These are phyloP conservation scores for Gossypium thurberi DNA, from an alignment of 345 rosid genomes.

Conservation along the genomic window DNA sequence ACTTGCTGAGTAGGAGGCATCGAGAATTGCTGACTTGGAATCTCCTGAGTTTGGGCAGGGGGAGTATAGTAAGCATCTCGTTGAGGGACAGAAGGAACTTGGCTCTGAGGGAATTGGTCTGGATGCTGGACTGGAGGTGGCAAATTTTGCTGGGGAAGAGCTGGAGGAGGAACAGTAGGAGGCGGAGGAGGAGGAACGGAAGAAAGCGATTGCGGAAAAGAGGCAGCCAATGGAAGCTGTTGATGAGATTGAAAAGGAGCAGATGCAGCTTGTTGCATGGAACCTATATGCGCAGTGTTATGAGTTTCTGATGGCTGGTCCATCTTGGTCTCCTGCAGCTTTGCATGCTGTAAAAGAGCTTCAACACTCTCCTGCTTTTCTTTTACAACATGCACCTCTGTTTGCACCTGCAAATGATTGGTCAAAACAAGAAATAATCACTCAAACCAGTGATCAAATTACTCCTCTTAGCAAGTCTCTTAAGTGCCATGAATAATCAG, in stretches of 20 bases:
- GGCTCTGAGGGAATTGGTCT: conserved; percentile 50
- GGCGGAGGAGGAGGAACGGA: conserved; percentile 25
- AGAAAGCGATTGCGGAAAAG: conserved; percentile 35
- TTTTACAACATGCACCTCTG: conserved; percentile 57
- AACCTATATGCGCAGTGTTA: conserved; percentile 33
- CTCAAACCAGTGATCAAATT: not conserved
- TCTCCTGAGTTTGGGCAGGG: conserved; percentile 54
- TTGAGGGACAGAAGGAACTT: conserved; percentile 38
- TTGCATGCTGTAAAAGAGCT: conserved; percentile 59
- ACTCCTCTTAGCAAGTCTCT: not conserved
- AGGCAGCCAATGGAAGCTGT: conserved; percentile 32
- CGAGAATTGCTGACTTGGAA: conserved; percentile 55
- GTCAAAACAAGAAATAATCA: conserved; percentile 2
- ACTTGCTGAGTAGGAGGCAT: conserved; percentile 40
- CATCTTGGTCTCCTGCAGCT: conserved; percentile 47
- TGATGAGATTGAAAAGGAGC: conserved; percentile 43
- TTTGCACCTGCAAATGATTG: conserved; percentile 54
- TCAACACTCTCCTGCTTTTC: conserved; percentile 72
- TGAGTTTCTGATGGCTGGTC: conserved; percentile 45
- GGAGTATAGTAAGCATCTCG: conserved; percentile 61
- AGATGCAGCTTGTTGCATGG: conserved; percentile 42
- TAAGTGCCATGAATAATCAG: not conserved
- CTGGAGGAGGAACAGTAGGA: conserved; percentile 18
- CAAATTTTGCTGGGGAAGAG: conserved; percentile 41
- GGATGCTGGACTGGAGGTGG: conserved; percentile 50